Evolutionary conservation across 345 rosid species (phyloP).

Genomic region (Zanthoxylum bungeanum): DNA sequence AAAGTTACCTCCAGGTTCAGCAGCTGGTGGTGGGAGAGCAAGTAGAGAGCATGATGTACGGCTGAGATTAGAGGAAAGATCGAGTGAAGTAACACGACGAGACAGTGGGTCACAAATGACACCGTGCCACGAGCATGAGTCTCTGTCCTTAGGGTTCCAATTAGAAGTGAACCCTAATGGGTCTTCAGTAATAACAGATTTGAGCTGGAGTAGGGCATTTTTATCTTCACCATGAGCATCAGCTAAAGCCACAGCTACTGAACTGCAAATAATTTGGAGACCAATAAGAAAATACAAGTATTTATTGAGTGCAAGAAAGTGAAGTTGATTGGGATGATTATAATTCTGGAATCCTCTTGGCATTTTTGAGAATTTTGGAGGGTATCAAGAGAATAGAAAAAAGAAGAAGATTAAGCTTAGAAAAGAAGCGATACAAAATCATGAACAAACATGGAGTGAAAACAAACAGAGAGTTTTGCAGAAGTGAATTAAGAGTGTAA

Average conservation of each 20-base stretch:
- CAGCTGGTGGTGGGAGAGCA: conserved; percentile 6
- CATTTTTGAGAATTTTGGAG: background rate
- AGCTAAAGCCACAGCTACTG: conserved; percentile 7
- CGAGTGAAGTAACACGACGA: conserved; percentile 34
- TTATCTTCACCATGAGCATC: conserved; percentile 22
- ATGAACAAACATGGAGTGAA: too few species aligned
- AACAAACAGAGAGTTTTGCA: too few species aligned
- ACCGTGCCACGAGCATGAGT: conserved; percentile 44
- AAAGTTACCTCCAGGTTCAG: conserved; percentile 27
- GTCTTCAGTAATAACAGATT: conserved; percentile 40
- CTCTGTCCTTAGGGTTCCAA: conserved; percentile 43
- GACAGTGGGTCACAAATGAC: conserved; percentile 39
- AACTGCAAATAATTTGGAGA: background rate
- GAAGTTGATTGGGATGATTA: background rate
- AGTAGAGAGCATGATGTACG: conserved; percentile 26
- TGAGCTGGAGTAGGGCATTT: conserved; percentile 34
- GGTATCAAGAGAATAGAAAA: background rate
- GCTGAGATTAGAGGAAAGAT: conserved; percentile 22
- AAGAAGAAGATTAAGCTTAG: background rate
- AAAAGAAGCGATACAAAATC: too few species aligned
- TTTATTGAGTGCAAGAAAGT: background rate
- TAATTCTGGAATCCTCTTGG: background rate
- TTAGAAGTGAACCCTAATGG: conserved; percentile 41
- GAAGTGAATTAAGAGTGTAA: too few species aligned
- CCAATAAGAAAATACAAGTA: background rate